phyloP scores from a whole-genome alignment of 345 rosid species.

The Carallia pectinifolia region DNA sequence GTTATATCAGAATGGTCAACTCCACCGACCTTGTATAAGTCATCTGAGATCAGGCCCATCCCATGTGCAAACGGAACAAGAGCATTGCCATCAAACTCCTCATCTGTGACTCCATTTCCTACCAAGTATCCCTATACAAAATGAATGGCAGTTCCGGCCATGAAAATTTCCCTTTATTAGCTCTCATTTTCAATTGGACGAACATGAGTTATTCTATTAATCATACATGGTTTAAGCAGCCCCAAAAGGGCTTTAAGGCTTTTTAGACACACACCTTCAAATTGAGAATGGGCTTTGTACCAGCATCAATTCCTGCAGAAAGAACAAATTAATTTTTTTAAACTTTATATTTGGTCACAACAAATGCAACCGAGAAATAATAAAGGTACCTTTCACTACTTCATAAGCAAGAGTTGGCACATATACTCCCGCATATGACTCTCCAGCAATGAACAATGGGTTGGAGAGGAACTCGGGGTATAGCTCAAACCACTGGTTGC shows the following conservation, averaged over 20 bases:
- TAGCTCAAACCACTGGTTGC: slow-evolving; percentile 71
- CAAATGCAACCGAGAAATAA: slow-evolving; percentile 11
- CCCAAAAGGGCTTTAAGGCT: background rate
- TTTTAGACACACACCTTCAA: slow-evolving; percentile 47
- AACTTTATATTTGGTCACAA: background rate
- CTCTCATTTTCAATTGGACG: too few relatives aligned
- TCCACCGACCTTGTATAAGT: slow-evolving; percentile 58
- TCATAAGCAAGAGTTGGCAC: slow-evolving; percentile 81
- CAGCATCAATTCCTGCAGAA: slow-evolving; percentile 59
- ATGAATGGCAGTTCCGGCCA: slow-evolving; percentile 10
- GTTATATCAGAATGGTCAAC: background rate
- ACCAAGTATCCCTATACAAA: slow-evolving; percentile 77
- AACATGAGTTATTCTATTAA: too few relatives aligned
- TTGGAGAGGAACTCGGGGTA: slow-evolving; percentile 78
- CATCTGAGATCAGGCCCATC: slow-evolving; percentile 83
- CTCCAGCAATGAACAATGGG: slow-evolving; percentile 81
- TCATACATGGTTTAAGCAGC: too few relatives aligned
- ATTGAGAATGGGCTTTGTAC: slow-evolving; percentile 57
- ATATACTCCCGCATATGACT: slow-evolving; percentile 90
- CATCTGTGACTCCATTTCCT: slow-evolving; percentile 90
- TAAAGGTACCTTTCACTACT: slow-evolving; percentile 58
- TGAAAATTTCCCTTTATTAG: background rate
- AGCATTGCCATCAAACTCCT: slow-evolving; percentile 72
- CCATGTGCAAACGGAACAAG: slow-evolving; percentile 88
- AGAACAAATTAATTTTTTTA: slow-evolving; percentile 3